Conservation (phyloP, 2,329 filamentous ascomycete genomes). For the Cordyceps cicadae region DNA sequence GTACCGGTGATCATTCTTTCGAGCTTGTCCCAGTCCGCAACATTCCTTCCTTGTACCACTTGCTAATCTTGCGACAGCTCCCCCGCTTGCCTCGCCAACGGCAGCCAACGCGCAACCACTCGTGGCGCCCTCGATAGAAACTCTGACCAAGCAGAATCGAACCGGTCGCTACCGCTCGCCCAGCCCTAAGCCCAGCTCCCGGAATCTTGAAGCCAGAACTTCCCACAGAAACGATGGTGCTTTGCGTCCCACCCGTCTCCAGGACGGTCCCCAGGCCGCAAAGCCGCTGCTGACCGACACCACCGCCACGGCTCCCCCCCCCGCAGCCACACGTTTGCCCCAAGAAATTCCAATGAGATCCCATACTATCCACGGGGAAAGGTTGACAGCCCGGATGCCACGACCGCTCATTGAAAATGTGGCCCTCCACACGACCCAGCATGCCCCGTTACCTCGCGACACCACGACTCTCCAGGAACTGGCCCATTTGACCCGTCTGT, state of each 20-base stretch:
- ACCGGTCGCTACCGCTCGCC: not conserved
- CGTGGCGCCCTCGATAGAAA: not conserved
- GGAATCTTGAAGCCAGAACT: not conserved
- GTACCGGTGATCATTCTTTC: not conserved
- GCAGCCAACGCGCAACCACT: not conserved
- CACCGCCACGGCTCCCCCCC: not conserved
- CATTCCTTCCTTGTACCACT: not conserved
- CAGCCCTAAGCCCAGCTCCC: slow-evolving; percentile 4
- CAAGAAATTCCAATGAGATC: slow-evolving; percentile 1
- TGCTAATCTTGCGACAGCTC: not conserved
- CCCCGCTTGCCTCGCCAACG: not conserved
- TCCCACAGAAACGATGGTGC: not conserved
- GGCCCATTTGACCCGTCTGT: slow-evolving; percentile 67
- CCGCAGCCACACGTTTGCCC: not conserved
- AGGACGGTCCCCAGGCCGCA: slow-evolving; percentile 4
- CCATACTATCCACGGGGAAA: slow-evolving; percentile 4
- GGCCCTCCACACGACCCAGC: slow-evolving; percentile 57
- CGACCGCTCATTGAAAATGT: slow-evolving; percentile 55
- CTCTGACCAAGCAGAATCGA: not conserved
- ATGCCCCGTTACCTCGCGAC: slow-evolving; percentile 51
- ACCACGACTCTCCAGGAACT: slow-evolving; percentile 68
- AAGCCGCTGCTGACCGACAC: slow-evolving; percentile 6
- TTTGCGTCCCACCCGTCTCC: not conserved
- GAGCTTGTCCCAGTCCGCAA: not conserved
- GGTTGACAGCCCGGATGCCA: slow-evolving; percentile 2